Evolutionary conservation across 345 rosid species (phyloP).

Genomic region (Carallia brachiata): DNA sequence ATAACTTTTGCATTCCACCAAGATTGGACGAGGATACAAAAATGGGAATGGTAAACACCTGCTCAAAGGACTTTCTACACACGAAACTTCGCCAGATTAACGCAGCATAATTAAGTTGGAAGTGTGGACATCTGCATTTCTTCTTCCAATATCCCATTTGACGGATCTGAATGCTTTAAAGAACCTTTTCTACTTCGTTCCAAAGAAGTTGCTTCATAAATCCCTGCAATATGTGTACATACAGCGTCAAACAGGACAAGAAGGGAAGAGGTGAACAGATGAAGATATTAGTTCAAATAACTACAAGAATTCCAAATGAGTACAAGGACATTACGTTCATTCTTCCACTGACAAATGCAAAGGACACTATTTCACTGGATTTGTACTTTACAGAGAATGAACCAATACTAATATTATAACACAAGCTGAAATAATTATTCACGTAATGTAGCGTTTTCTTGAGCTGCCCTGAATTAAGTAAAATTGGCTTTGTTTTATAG

Average conservation of each 20-base stretch:
- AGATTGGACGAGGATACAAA: neutral
- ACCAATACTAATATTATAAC: no score
- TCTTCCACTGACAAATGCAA: no score
- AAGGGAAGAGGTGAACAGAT: neutral
- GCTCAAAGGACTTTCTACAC: neutral
- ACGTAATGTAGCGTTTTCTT: no score
- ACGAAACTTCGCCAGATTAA: neutral
- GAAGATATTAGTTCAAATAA: neutral
- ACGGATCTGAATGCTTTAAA: slow-evolving; percentile 43
- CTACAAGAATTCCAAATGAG: neutral
- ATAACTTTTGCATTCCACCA: neutral
- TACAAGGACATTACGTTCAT: no score
- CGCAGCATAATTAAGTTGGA: slow-evolving; percentile 40
- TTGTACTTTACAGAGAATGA: no score
- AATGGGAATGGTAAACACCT: neutral
- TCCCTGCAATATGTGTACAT: slow-evolving; percentile 39
- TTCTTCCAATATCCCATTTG: slow-evolving; percentile 52
- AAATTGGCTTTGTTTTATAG: no score
- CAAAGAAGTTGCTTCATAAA: slow-evolving; percentile 76
- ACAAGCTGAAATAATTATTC: no score
- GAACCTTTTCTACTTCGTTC: slow-evolving; percentile 63
- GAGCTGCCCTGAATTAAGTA: no score
- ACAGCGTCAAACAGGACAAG: neutral
- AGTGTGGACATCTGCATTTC: slow-evolving; percentile 35
- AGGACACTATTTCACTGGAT: no score